phyloP scores from a whole-genome alignment of 352 stramenopile species.

The Elongisporangium anandrum region DNA sequence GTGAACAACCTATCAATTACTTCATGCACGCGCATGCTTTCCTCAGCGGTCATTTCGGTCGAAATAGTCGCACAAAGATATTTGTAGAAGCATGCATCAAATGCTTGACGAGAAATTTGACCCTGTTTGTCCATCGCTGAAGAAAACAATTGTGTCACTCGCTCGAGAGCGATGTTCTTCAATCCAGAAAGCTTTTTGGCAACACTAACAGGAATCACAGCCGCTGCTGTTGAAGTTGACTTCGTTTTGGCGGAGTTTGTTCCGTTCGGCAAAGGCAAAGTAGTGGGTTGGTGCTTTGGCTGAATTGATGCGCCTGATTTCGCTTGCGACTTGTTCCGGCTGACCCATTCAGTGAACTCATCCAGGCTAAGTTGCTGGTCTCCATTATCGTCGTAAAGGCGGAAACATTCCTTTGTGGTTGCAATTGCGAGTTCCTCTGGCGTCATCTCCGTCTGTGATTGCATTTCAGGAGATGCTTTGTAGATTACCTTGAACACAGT shows the following conservation, averaged over 20 bases:
- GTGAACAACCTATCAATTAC: slow-evolving; percentile 74
- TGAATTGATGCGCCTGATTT: slow-evolving; percentile 1
- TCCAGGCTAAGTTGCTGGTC: slow-evolving; percentile 76
- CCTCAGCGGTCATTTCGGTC: slow-evolving; percentile 25
- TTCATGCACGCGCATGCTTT: slow-evolving; percentile 59
- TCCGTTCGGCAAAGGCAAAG: slow-evolving; percentile 11
- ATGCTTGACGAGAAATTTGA: slow-evolving; percentile 57
- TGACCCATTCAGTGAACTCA: slow-evolving; percentile 68
- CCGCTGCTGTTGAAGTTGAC: slow-evolving; percentile 3
- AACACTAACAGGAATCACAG: slow-evolving; percentile 56
- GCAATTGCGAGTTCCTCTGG: slow-evolving; percentile 62
- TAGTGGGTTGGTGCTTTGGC: slow-evolving; percentile 1
- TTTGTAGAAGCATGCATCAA: slow-evolving; percentile 76
- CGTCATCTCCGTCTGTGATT: slow-evolving; percentile 43
- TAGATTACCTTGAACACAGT: slow-evolving; percentile 86
- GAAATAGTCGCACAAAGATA: slow-evolving; percentile 44
- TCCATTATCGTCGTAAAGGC: slow-evolving; percentile 66
- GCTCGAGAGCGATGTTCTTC: slow-evolving; percentile 53
- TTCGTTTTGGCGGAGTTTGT: slow-evolving; percentile 8
- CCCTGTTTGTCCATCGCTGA: slow-evolving; percentile 39
- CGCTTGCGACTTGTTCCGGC: slow-evolving; percentile 9
- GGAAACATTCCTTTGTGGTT: slow-evolving; percentile 78
- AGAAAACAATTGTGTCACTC: slow-evolving; percentile 54
- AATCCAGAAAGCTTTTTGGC: slow-evolving; percentile 70
- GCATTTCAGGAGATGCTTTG: slow-evolving; percentile 68